A percentile compares a stretch with the other conserved stretches of the same genome.
phyloP scores from a whole-genome alignment of 352 stramenopile species.

The Phytophthora palmivora region DNA sequence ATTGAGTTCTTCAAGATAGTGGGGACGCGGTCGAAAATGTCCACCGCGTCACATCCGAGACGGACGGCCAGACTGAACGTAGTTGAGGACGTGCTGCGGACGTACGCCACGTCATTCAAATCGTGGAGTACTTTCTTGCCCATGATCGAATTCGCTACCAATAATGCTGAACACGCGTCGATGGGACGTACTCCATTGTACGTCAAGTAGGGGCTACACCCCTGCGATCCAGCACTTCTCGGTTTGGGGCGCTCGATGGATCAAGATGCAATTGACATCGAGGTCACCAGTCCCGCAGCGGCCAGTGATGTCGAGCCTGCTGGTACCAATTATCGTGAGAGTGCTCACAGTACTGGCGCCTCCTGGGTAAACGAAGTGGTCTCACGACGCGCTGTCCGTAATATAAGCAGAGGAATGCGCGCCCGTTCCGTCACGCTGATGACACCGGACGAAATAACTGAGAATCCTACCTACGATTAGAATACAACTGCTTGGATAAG shows the following conservation, averaged over 20 bases:
- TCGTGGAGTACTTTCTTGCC: conserved; percentile 31
- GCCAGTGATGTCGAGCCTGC: neutral
- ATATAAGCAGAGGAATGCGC: too few species aligned
- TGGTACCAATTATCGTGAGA: too few species aligned
- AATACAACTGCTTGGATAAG: too few species aligned
- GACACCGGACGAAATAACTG: too few species aligned
- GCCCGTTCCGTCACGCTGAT: too few species aligned
- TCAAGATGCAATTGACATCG: neutral
- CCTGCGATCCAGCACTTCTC: conserved; percentile 17
- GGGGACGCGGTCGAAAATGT: neutral
- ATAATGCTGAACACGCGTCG: too few species aligned
- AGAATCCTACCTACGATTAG: too few species aligned
- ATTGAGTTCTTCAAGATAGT: neutral
- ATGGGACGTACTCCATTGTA: too few species aligned
- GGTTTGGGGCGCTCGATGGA: neutral
- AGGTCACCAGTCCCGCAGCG: neutral
- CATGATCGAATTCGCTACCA: conserved; percentile 33
- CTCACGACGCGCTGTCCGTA: too few species aligned
- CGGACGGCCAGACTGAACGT: conserved; percentile 43
- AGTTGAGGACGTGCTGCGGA: conserved; percentile 21
- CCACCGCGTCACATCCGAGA: too few species aligned
- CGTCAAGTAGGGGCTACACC: conserved; percentile 19
- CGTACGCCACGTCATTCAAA: conserved; percentile 21
- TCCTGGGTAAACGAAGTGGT: too few species aligned
- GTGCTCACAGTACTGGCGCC: too few species aligned